Evolutionary conservation across 768 basidiomycete species (phyloP).

Genomic region (Russula compacta): DNA sequence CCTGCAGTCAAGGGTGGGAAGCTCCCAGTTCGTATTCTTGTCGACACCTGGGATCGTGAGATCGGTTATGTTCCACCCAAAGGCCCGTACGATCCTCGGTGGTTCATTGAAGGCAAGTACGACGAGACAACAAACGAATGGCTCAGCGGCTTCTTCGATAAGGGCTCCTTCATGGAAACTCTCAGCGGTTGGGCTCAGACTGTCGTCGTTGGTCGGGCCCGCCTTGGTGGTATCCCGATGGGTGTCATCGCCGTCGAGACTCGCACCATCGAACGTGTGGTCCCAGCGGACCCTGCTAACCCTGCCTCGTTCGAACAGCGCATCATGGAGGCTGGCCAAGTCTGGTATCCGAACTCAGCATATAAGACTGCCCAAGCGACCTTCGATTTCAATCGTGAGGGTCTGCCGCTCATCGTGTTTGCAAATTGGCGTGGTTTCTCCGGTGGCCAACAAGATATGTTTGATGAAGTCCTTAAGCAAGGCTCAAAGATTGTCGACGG

Average conservation of each 20-base stretch:
- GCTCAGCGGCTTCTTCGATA: slow-evolving; percentile 93
- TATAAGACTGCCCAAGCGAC: slow-evolving; percentile 99
- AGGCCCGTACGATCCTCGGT: slow-evolving; percentile 91
- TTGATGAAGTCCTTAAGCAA: slow-evolving; percentile 93
- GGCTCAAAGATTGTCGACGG: slow-evolving; percentile 99
- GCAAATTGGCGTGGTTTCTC: slow-evolving; percentile 99
- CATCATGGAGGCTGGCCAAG: slow-evolving; percentile 99
- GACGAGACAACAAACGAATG: slow-evolving; percentile 75
- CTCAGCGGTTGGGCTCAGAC: slow-evolving; percentile 99
- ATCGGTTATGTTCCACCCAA: slow-evolving; percentile 88
- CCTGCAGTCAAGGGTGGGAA: slow-evolving; percentile 74
- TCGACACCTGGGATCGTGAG: slow-evolving; percentile 86
- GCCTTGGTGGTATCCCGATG: slow-evolving; percentile 93
- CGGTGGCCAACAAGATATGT: slow-evolving; percentile 99
- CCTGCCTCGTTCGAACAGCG: slow-evolving; percentile 92
- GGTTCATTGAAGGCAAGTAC: slow-evolving; percentile 93
- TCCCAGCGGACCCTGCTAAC: slow-evolving; percentile 97
- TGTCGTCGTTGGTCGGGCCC: slow-evolving; percentile 92
- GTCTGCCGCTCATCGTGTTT: slow-evolving; percentile 93
- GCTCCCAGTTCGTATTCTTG: slow-evolving; percentile 65
- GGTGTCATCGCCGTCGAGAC: slow-evolving; percentile 99
- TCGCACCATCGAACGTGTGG: slow-evolving; percentile 90
- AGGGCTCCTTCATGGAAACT: slow-evolving; percentile 96
- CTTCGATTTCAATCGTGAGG: slow-evolving; percentile 97
- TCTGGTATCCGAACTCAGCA: slow-evolving; percentile 99